These are phyloP conservation scores for Casaregolazyma suthepensis DNA, from an alignment of 1,139 yeast species.

Conservation along the genomic window DNA sequence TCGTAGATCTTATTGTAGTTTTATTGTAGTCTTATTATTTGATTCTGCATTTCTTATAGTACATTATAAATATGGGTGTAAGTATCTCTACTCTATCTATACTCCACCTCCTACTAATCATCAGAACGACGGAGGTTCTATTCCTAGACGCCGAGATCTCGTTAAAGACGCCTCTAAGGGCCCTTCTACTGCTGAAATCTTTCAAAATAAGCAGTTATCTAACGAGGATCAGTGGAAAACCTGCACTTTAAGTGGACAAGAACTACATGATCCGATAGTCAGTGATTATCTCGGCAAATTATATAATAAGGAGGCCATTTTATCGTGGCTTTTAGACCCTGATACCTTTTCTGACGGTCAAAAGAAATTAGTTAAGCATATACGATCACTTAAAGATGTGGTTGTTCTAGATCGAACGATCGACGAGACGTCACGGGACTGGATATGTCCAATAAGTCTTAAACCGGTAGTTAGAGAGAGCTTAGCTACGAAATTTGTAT, in stretches of 20 bases:
- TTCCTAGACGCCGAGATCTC: conserved; percentile 42
- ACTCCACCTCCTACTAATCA: neutral
- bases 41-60: too few relatives aligned
- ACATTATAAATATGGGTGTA: conserved; percentile 9
- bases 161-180: conserved; percentile 25
- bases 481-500: conserved; percentile 36
- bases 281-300: conserved; percentile 67
- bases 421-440: conserved; percentile 25
- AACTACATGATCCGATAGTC: conserved; percentile 47
- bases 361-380: conserved; percentile 36
- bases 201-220: conserved; percentile 24
- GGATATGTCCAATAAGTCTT: conserved; percentile 52
- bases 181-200: conserved; percentile 24
- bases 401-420: conserved; percentile 39
- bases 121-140: conserved; percentile 49
- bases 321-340: conserved; percentile 49
- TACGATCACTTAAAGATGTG: conserved; percentile 45
- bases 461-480: conserved; percentile 33
- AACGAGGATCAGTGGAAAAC: conserved; percentile 36
- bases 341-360: conserved; percentile 28
- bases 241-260: conserved; percentile 40
- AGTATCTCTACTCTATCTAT: conserved; percentile 5
- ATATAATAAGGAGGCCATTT: conserved; percentile 61
- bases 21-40: neutral
- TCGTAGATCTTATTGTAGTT: neutral